phyloP scores from a whole-genome alignment of 441 rosid genomes.

The Brassica hybrid region DNA sequence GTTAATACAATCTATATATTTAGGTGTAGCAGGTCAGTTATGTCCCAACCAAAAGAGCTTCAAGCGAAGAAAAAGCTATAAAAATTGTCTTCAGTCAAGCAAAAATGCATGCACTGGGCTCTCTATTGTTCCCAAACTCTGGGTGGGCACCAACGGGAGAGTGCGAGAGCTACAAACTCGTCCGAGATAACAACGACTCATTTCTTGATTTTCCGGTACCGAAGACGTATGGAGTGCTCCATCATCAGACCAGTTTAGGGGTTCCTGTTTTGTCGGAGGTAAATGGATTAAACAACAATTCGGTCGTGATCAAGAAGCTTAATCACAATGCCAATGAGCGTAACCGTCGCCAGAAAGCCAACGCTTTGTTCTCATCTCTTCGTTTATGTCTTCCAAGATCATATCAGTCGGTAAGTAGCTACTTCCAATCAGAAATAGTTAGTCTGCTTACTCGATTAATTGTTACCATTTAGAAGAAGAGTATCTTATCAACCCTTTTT shows the following conservation, averaged over 20 bases:
- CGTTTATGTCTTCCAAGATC: constrained; percentile 61
- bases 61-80: constrained; percentile 2
- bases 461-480: not conserved
- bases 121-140: constrained; percentile 35
- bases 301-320: constrained; percentile 52
- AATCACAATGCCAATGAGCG: constrained; percentile 76
- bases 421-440: not conserved
- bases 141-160: constrained; percentile 36
- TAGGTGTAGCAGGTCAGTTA: not conserved
- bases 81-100: not conserved
- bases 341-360: constrained; percentile 65
- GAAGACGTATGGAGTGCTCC: constrained; percentile 32
- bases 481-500: not conserved
- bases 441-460: not conserved
- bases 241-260: constrained; percentile 23
- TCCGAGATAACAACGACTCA: constrained; percentile 10
- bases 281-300: constrained; percentile 23
- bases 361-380: constrained; percentile 56
- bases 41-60: constrained; percentile 7
- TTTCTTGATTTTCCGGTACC: constrained; percentile 34
- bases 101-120: constrained; percentile 41
- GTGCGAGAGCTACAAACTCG: constrained; percentile 33
- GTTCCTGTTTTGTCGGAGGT: constrained; percentile 34
- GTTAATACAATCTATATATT: constrained; percentile 25
- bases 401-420: constrained; percentile 48